Conservation (phyloP, 805 yeast genomes). For the Metschnikowia anglica region DNA sequence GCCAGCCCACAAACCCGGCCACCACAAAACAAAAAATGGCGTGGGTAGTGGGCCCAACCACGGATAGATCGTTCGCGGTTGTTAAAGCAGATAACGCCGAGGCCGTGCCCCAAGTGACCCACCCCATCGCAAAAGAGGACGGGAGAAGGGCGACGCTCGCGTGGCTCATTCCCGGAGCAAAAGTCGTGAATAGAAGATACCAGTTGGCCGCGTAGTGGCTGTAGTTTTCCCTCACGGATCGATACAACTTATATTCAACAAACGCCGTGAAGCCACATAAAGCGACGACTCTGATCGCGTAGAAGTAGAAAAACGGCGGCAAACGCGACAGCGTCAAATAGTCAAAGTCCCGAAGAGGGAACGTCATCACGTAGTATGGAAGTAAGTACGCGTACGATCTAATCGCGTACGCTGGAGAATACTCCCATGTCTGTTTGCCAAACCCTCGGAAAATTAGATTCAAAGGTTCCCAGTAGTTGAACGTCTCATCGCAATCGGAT, state of each 20-base stretch:
- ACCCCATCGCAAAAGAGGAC: slow-evolving; percentile 64
- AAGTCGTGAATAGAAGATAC: slow-evolving; percentile 60
- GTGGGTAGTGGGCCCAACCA: slow-evolving; percentile 13
- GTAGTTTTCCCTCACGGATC: slow-evolving; percentile 37
- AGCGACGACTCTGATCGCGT: slow-evolving; percentile 46
- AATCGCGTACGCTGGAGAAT: slow-evolving; percentile 84
- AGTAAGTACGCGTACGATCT: slow-evolving; percentile 79
- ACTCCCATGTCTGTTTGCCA: slow-evolving; percentile 96
- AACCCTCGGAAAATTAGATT: slow-evolving; percentile 74
- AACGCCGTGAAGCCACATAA: slow-evolving; percentile 37
- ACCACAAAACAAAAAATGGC: slow-evolving; percentile 43
- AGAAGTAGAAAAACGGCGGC: slow-evolving; percentile 45
- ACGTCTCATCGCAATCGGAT: slow-evolving; percentile 90
- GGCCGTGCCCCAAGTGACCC: slow-evolving; percentile 46
- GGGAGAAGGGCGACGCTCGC: slow-evolving; percentile 87
- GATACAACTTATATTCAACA: slow-evolving; percentile 55
- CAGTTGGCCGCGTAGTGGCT: slow-evolving; percentile 47
- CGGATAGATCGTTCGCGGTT: slow-evolving; percentile 4
- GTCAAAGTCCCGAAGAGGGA: slow-evolving; percentile 22
- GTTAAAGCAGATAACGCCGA: slow-evolving; percentile 30
- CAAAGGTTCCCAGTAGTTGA: slow-evolving; percentile 93
- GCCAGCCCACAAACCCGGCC: slow-evolving; percentile 92
- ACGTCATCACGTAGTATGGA: slow-evolving; percentile 41
- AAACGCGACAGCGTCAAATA: slow-evolving; percentile 15
- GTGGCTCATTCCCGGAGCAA: slow-evolving; percentile 83